These are phyloP conservation scores for Leccinum fibrillosum DNA, from an alignment of 768 basidiomycete species.

Conservation along the genomic window DNA sequence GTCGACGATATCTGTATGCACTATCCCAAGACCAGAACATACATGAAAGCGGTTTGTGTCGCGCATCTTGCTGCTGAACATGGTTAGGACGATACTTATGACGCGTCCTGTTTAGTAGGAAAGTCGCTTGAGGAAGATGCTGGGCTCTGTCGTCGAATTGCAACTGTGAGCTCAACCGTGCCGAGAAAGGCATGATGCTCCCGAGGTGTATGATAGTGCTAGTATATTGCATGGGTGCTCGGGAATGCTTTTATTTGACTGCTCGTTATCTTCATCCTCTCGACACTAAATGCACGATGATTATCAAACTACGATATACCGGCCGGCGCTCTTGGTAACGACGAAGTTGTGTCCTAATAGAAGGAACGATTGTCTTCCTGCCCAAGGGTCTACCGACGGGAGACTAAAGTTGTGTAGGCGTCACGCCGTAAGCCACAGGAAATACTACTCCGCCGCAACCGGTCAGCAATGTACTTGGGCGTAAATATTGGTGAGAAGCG, in stretches of 20 bases:
- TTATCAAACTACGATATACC: not conserved
- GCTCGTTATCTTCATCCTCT: not conserved
- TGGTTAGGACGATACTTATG: not conserved
- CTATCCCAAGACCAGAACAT: conserved; percentile 17
- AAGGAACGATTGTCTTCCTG: no score
- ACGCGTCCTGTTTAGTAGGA: conserved; percentile 8
- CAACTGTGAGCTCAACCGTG: conserved; percentile 1
- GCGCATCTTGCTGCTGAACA: not conserved
- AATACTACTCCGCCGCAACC: not conserved
- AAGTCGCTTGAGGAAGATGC: conserved; percentile 5
- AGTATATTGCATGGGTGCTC: not conserved
- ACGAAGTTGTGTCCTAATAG: not conserved
- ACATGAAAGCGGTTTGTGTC: conserved; percentile 25
- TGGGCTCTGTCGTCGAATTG: conserved; percentile 17
- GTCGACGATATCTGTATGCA: conserved; percentile 16
- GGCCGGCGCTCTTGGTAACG: not conserved
- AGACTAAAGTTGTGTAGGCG: not conserved
- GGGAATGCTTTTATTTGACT: not conserved
- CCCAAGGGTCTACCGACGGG: no score
- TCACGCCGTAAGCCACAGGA: not conserved
- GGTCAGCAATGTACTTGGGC: no score
- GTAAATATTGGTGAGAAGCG: no score
- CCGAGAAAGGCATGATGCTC: not conserved
- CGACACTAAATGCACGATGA: not conserved
- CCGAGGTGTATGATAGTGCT: not conserved